These are phyloP conservation scores for Diplodia seriata DNA, from an alignment of 2,329 filamentous ascomycete species.

Conservation along the genomic window DNA sequence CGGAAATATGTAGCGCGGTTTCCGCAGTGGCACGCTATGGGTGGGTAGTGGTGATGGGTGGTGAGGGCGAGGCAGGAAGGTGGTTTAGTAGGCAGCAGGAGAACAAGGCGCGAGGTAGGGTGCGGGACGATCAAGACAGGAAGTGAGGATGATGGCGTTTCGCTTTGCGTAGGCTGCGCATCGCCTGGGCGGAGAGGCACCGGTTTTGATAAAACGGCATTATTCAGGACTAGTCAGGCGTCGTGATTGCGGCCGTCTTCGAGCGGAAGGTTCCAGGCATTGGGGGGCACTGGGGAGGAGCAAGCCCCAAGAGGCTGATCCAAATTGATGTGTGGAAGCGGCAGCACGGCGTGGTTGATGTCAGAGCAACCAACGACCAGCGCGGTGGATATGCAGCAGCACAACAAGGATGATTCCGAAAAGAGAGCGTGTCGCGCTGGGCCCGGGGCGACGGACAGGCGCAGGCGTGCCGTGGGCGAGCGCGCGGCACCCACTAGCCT, in stretches of 20 bases:
- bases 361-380: constrained; percentile 33
- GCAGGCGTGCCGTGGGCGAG: constrained; percentile 28
- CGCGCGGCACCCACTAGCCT: constrained; percentile 27
- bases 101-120: constrained; percentile 34
- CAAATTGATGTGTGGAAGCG: constrained; percentile 41
- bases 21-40: constrained; percentile 29
- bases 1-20: constrained; percentile 32
- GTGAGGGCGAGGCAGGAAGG: constrained; percentile 10
- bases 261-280: constrained; percentile 49
- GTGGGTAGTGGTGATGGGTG: constrained; percentile 1
- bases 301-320: constrained; percentile 48
- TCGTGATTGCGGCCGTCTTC: constrained; percentile 36
- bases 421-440: constrained; percentile 30
- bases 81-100: constrained; percentile 34
- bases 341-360: constrained; percentile 33
- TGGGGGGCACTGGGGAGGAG: constrained; percentile 29
- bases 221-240: constrained; percentile 42
- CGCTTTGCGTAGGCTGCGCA: constrained; percentile 36
- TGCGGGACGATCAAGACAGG: constrained; percentile 29
- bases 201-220: constrained; percentile 48
- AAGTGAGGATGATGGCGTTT: constrained; percentile 35
- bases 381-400: constrained; percentile 32
- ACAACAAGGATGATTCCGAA: constrained; percentile 30
- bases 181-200: constrained; percentile 43
- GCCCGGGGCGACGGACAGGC: constrained; percentile 25